phyloP scores from a whole-genome alignment of 208 protist species.

The Sergeia podlipaevii region DNA sequence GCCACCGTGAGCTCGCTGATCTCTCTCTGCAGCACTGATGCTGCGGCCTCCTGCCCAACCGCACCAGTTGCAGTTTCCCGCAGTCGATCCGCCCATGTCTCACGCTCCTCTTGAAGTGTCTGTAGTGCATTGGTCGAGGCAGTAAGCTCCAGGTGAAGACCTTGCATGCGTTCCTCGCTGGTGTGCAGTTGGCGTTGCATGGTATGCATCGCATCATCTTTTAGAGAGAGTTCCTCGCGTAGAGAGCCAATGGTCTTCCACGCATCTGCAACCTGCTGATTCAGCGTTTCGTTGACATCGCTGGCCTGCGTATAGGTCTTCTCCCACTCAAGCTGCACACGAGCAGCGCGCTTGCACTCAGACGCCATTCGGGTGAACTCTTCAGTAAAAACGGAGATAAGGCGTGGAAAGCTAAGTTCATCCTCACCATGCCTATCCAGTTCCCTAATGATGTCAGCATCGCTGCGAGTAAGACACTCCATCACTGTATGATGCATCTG shows the following conservation, averaged over 20 bases:
- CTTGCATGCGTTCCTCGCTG: conserved; percentile 19
- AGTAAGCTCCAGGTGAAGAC: conserved; percentile 25
- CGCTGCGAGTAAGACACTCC: conserved; percentile 14
- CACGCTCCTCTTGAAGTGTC: conserved; percentile 42
- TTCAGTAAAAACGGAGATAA: conserved; percentile 29
- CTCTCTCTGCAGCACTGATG: conserved; percentile 26
- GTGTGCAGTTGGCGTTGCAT: conserved; percentile 28
- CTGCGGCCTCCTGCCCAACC: conserved; percentile 10
- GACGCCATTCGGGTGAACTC: conserved; percentile 28
- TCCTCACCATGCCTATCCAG: neutral
- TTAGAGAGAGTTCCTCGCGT: conserved; percentile 51
- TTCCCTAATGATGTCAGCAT: conserved; percentile 3
- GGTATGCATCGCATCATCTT: conserved; percentile 24
- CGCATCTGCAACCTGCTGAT: conserved; percentile 57
- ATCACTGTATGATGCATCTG: conserved; percentile 22
- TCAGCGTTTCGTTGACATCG: conserved; percentile 59
- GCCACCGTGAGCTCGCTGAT: conserved; percentile 23
- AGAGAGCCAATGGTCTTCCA: conserved; percentile 47
- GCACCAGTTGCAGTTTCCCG: conserved; percentile 2
- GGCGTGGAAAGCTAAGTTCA: conserved; percentile 21
- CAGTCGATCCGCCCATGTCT: conserved; percentile 10
- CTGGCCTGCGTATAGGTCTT: conserved; percentile 76
- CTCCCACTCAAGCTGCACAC: conserved; percentile 72
- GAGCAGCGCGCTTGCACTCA: conserved; percentile 7
- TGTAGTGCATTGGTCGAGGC: conserved; percentile 29